A percentile compares a stretch with the other conserved stretches of the same genome.
phyloP scores from a whole-genome alignment of 2,329 filamentous ascomycete species.

The Leptographium radiaticola region DNA sequence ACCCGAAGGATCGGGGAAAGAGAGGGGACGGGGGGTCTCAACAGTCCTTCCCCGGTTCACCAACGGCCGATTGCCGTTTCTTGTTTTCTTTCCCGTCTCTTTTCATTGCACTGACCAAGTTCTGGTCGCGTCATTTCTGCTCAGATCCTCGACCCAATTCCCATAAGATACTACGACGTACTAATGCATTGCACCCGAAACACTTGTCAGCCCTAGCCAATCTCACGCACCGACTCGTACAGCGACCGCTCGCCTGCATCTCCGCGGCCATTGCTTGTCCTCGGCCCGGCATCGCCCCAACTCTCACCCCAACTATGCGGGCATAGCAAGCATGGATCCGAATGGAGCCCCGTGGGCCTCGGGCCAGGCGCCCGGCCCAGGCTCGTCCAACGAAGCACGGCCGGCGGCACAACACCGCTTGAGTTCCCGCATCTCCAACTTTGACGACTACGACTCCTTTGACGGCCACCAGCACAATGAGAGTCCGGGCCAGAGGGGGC shows the following conservation, averaged over 20 bases:
- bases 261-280: neutral
- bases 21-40: neutral
- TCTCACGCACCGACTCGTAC: neutral
- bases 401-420: neutral
- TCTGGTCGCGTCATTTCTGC: too few species aligned
- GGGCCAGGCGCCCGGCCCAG: neutral
- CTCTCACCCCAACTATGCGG: neutral
- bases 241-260: neutral
- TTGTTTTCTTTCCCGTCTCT: neutral
- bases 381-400: neutral
- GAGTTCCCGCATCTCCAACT: conserved; percentile 16
- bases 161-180: too few species aligned
- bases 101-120: too few species aligned
- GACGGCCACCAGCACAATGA: conserved; percentile 23
- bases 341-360: conserved; percentile 2
- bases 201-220: too few species aligned
- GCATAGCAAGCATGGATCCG: conserved; percentile 7
- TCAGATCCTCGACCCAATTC: too few species aligned
- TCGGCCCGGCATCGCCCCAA: neutral
- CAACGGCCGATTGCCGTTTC: neutral
- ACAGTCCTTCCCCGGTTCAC: too few species aligned
- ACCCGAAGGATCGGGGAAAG: too few species aligned
- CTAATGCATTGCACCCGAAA: too few species aligned
- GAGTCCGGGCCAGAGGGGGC: too few species aligned
- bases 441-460: conserved; percentile 32